Evolutionary conservation across 2,329 filamentous ascomycete species (phyloP), one percentile per base, ranked within the genome.

Genomic region (Neopestalotiopsis clavispora): DNA sequence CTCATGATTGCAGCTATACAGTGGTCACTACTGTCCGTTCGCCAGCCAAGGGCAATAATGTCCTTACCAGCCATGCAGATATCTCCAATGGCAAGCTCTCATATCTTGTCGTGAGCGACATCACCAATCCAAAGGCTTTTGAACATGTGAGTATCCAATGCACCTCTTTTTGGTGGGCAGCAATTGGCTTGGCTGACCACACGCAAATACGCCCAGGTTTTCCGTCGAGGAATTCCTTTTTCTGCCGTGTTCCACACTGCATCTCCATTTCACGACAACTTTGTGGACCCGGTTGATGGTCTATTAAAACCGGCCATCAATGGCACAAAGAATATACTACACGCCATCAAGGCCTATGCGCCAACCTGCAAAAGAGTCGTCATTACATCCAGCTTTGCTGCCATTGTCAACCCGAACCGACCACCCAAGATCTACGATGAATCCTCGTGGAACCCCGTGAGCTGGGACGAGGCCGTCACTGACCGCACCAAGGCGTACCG

Each of bases 381-480:
- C 13, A 38, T 64, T 17, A 38, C 38, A 30, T 64, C 61, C 10
- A 34, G 28, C 20, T 38, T 64, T 20, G 61, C 61, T 10, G 61
- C 61, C 38, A 38, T 64, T 14, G 28, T 64, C 1, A 45, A 64
- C 12, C 20, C 20, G 2, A 30, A 23, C 32, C 28, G 34, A 4
- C 32, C 61, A 3, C 32, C 32, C 32, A 38, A 38, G n/a, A 14
- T 64, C 38, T 64, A 64, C 34, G 61, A 64, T 23, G 61, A 64
- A 23, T 40, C 61, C 20, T 38, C 61, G 32, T 64, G 61, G 61
- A 64, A 64, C 20, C 61, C 61, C 6, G 61, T 64, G 14, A 42
- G 32, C 10, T 64, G 38, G 32, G 61, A 64, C 14, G 61, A 38
- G 17, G 61, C 61, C 12, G 61, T 45, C 14, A 45, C 30, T 6